A percentile compares a stretch with the other conserved stretches of the same genome.
These are phyloP conservation scores for Globisporangium heterothallicum DNA, from an alignment of 352 stramenopile genomes.

Conservation along the genomic window DNA sequence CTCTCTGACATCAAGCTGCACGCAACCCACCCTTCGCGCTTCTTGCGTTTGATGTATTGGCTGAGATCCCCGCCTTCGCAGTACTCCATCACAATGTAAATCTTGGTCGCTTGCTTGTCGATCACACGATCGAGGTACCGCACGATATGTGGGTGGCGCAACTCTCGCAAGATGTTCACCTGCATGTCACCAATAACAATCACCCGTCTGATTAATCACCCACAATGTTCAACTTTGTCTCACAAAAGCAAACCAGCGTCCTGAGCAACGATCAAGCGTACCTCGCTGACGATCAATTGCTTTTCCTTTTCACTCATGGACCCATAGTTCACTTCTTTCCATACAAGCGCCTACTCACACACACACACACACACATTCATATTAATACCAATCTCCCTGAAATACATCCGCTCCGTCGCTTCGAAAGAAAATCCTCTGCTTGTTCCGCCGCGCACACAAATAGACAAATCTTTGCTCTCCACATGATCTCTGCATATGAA, in stretches of 20 bases:
- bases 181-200: conserved; percentile 12
- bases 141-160: conserved; percentile 92
- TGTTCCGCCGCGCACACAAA: too few species aligned
- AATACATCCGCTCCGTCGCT: too few species aligned
- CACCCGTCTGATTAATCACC: not conserved
- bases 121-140: conserved; percentile 93
- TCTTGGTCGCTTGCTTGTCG: conserved; percentile 88
- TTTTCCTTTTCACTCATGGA: conserved; percentile 92
- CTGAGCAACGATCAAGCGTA: too few species aligned
- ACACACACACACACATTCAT: conserved; percentile 2
- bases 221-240: not conserved
- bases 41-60: conserved; percentile 89
- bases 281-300: conserved; percentile 91
- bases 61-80: conserved; percentile 88
- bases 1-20: too few species aligned
- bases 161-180: conserved; percentile 92
- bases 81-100: conserved; percentile 95
- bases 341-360: conserved; percentile 80
- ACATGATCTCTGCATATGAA: too few species aligned
- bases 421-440: too few species aligned
- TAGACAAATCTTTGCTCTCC: too few species aligned
- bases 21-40: conserved; percentile 72
- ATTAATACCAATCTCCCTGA: too few species aligned
- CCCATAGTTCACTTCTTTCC: conserved; percentile 91
- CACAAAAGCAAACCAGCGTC: not conserved